Evolutionary conservation across 768 basidiomycete genomes (phyloP).

Genomic region (Neoboletus brunneissimus): DNA sequence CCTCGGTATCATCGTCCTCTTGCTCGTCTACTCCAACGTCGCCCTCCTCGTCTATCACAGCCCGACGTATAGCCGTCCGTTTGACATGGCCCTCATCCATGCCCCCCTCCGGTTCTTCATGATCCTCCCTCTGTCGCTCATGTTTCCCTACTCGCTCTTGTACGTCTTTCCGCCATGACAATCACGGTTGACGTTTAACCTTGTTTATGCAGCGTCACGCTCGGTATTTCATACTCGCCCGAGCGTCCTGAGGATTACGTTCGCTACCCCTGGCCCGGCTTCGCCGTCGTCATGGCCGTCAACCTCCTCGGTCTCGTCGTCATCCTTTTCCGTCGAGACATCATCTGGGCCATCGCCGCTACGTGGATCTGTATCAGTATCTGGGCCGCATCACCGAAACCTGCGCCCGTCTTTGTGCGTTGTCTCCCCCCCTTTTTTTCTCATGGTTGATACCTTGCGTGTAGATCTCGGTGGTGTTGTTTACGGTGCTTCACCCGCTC

Average conservation of each 20-base stretch:
- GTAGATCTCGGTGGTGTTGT: conserved; percentile 59
- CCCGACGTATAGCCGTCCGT: conserved; percentile 54
- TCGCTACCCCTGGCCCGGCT: conserved; percentile 69
- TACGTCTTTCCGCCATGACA: conserved; percentile 18
- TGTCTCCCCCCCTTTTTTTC: too few species aligned
- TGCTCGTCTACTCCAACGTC: conserved; percentile 78
- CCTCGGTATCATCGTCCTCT: conserved; percentile 63
- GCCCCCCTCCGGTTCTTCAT: conserved; percentile 73
- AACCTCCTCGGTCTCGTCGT: conserved; percentile 60
- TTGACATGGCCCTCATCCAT: conserved; percentile 84
- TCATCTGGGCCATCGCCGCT: conserved; percentile 74
- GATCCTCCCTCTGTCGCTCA: conserved; percentile 50
- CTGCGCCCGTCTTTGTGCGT: conserved; percentile 62
- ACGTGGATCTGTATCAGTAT: conserved; percentile 72
- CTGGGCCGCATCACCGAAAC: conserved; percentile 60
- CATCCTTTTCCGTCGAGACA: conserved; percentile 54
- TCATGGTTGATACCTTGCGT: not conserved
- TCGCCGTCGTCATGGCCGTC: conserved; percentile 61
- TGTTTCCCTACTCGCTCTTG: conserved; percentile 58
- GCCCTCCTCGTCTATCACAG: conserved; percentile 72
- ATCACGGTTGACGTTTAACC: not conserved
- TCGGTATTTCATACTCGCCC: conserved; percentile 57
- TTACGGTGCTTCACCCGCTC: conserved; percentile 67
- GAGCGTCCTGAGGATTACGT: conserved; percentile 52
- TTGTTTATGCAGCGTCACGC: conserved; percentile 51